Conservation (phyloP, 495 filamentous ascomycete species). For the Penicillium crystallinum region DNA sequence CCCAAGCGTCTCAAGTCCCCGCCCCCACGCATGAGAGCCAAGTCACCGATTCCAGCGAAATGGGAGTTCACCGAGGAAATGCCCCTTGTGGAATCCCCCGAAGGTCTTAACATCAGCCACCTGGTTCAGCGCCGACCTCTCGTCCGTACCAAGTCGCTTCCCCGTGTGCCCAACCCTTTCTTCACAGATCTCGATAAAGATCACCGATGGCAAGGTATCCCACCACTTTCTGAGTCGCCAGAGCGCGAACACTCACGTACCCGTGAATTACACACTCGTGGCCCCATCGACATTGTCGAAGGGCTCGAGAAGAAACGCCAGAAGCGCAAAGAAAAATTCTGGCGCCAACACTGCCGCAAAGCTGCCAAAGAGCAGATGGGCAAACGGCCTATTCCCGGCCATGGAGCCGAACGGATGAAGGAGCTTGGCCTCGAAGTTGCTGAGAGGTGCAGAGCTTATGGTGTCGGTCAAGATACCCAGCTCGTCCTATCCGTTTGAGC, state of each 20-base stretch:
- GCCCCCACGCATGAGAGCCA: slow-evolving; percentile 39
- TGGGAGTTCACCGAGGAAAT: slow-evolving; percentile 27
- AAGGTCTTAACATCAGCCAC: slow-evolving; percentile 50
- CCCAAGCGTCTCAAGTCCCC: slow-evolving; percentile 64
- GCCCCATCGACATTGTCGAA: slow-evolving; percentile 94
- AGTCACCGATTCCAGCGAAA: slow-evolving; percentile 25
- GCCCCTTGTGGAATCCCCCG: slow-evolving; percentile 18
- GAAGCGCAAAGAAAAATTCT: slow-evolving; percentile 83
- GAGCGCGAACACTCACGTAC: slow-evolving; percentile 37
- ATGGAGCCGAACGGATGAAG: slow-evolving; percentile 89
- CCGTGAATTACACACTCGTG: slow-evolving; percentile 57
- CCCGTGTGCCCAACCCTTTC: slow-evolving; percentile 67
- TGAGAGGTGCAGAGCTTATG: slow-evolving; percentile 63
- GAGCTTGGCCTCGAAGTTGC: slow-evolving; percentile 86
- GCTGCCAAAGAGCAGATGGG: slow-evolving; percentile 55
- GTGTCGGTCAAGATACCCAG: slow-evolving; percentile 53
- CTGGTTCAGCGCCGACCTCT: slow-evolving; percentile 58
- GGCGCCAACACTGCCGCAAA: slow-evolving; percentile 73
- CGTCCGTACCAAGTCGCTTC: slow-evolving; percentile 73
- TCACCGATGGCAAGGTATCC: slow-evolving; percentile 34
- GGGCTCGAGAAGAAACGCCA: slow-evolving; percentile 91
- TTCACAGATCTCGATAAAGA: slow-evolving; percentile 37
- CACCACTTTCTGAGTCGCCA: slow-evolving; percentile 26
- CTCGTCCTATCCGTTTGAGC: slow-evolving; percentile 76
- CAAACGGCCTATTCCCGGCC: slow-evolving; percentile 63